These are phyloP conservation scores for Aciculoconidium aculeatum DNA, from an alignment of 805 yeast species.

Conservation along the genomic window DNA sequence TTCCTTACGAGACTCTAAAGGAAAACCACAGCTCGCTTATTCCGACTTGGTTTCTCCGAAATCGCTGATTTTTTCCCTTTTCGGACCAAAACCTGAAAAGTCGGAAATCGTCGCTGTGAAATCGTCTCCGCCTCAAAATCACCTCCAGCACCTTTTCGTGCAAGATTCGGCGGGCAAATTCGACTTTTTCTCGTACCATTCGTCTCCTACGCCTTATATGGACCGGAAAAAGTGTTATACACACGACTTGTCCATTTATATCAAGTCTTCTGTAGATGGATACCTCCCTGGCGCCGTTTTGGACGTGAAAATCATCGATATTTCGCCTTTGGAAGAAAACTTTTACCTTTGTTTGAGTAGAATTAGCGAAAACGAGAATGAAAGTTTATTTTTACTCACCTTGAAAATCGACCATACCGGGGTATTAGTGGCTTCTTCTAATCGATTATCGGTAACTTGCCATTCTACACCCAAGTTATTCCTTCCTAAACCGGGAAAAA, in stretches of 20 bases:
- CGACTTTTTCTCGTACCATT: constrained; percentile 22
- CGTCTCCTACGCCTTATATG: constrained; percentile 24
- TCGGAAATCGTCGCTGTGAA: constrained; percentile 15
- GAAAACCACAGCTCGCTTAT: constrained; percentile 46
- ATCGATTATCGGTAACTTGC: constrained; percentile 58
- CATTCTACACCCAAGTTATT: constrained; percentile 50
- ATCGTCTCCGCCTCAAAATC: constrained; percentile 9
- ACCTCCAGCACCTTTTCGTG: constrained; percentile 16
- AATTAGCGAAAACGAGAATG: constrained; percentile 14
- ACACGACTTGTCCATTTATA: constrained; percentile 24
- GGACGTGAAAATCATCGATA: constrained; percentile 54
- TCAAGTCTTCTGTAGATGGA: constrained; percentile 31
- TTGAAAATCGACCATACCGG: constrained; percentile 46
- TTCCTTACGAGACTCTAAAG: constrained; percentile 60
- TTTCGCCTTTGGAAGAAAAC: constrained; percentile 41
- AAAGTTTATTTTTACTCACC: constrained; percentile 45
- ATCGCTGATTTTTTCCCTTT: constrained; percentile 3
- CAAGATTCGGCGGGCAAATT: constrained; percentile 44
- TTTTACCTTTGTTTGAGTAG: constrained; percentile 38
- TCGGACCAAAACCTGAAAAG: constrained; percentile 5
- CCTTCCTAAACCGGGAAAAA: constrained; percentile 52
- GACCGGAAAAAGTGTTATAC: constrained; percentile 23
- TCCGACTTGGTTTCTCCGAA: constrained; percentile 21
- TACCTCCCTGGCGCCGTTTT: constrained; percentile 42
- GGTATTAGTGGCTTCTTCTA: constrained; percentile 55